Evolutionary conservation across 2,329 filamentous ascomycete genomes (phyloP), one percentile per base, ranked within the genome.

Genomic region (Sphaerulina musiva): DNA sequence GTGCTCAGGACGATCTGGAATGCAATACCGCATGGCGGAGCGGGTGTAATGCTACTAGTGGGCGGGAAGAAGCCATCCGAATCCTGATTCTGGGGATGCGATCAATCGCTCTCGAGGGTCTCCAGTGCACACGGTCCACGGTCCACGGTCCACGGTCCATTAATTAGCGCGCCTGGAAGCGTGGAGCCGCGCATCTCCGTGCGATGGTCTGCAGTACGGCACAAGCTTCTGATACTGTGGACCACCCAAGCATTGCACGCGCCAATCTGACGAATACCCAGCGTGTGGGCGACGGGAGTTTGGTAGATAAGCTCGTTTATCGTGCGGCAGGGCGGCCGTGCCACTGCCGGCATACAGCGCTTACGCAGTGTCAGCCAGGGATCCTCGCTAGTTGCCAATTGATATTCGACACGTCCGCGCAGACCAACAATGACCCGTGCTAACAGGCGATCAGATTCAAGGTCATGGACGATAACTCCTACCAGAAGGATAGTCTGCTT

Each of bases 391-490:
- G 10, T 6, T 5, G 34, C 3, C 34, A 10, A 10, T 38, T 38
- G 3, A 38, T 7, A 6, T n/a, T 42, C 40, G 14, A n/a, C 40
- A 14, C 14, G 14, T n/a, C 12, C 34, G 34, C 34, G 1, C 9
- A n/a, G 10, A 38, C 34, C 9, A 11, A n/a, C 34, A 38, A 29
- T 17, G 17, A 26, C 34, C 14, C 31, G 42, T 51, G 42, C 41
- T 55, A 29, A 59, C 55, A 29, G 36, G 51, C 20, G 11, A 55
- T 51, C 56, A 84, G 82, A 62, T 88, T 97, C 76, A 89, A 95
- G 64, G 78, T 97, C 61, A 86, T 90, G 70, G 89, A 97, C 68
- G 86, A 95, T 62, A 46, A 92, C 70, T 81, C 91, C 61, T 83
- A 85, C 3, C 79, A 80, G 31, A 67, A 66, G 58, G 90, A 97